Base-by-base conservation (phyloP, 164 flowering plant genomes). In the Vitis rupestris region DNA sequence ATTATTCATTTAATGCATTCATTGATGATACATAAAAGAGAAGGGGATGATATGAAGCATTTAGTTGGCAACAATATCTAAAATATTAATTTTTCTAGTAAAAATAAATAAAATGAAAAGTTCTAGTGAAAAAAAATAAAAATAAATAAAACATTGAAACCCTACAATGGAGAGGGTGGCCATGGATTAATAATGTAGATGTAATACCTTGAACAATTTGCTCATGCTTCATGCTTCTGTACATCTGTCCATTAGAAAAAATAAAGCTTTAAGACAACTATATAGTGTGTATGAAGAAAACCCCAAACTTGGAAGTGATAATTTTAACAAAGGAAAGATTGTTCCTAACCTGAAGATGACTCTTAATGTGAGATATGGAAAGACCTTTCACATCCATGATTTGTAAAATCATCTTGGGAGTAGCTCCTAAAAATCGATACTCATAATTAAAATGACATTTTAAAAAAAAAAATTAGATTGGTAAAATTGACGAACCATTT, bases 331-430 rank as follows among this genome's bases (percentile, higher is more conserved):
- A 6, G 2, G 47, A 17, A 63, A 44, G 51, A 17, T 9, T 5
- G 7, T 37, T 37, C 44, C 15, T 10, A 68, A 88, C 93, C 90
- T 88, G 93, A 68, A 88, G 88, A 78, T 88, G 93, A 80, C 93
- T 88, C 69, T 88, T 88, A 9, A 88, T 80, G 63, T 88, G 93
- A 56, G 93, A 79, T 67, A 88, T 88, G 47, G 79, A 75, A 16
- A 88, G 82, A 53, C 88, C 93, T 62, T 76, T 82, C 50, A 87
- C 86, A 69, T 71, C 69, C 93, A 88, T 88, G 61, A 84, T 59
- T 64, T 85, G 86, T 16, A 82, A 52, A 30, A 88, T 80, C 71
- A 78, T 71, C 82, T 87, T 88, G n/a, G 93, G 93, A 12, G 93
- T 88, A 8, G 93, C 93, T 70, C 81, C 90, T 86, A 56, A 8